These are phyloP conservation scores for Tulasnella sp. DNA, from an alignment of 768 basidiomycete genomes.

Conservation along the genomic window DNA sequence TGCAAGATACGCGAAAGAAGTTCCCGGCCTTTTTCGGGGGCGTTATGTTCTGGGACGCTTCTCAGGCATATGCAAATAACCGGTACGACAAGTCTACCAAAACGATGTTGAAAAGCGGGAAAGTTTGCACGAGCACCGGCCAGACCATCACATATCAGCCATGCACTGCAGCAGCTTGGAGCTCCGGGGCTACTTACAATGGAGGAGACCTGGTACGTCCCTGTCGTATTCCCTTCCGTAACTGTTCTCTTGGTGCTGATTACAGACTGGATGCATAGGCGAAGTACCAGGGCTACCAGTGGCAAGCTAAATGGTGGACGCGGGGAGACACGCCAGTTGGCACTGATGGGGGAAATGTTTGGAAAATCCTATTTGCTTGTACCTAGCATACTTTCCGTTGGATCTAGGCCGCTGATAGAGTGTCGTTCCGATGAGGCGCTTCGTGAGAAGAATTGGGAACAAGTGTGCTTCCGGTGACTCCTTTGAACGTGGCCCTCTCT, in stretches of 20 bases:
- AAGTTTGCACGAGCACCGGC: constrained; percentile 17
- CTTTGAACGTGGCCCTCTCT: not conserved
- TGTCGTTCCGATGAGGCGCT: not conserved
- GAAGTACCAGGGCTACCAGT: constrained; percentile 26
- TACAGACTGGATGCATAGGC: not conserved
- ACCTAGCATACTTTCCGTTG: not conserved
- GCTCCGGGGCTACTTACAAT: not conserved
- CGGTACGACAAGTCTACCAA: constrained; percentile 26
- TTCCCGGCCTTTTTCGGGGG: constrained; percentile 29
- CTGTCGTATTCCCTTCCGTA: not conserved
- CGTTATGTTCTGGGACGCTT: constrained; percentile 29
- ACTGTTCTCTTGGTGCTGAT: no score
- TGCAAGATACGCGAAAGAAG: constrained; percentile 11
- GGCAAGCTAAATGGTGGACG: constrained; percentile 25
- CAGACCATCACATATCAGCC: constrained; percentile 16
- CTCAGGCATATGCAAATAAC: constrained; percentile 23
- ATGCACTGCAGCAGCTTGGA: constrained; percentile 17
- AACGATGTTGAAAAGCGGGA: constrained; percentile 13
- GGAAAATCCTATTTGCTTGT: constrained; percentile 26
- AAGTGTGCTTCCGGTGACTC: not conserved
- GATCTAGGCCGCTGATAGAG: not conserved
- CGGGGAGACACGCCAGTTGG: constrained; percentile 10
- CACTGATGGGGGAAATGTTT: constrained; percentile 21
- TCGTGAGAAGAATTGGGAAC: not conserved
- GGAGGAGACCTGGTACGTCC: constrained; percentile 15